Base-by-base conservation (phyloP, 2,329 filamentous ascomycete species). In the Mollisiaceae sp. region DNA sequence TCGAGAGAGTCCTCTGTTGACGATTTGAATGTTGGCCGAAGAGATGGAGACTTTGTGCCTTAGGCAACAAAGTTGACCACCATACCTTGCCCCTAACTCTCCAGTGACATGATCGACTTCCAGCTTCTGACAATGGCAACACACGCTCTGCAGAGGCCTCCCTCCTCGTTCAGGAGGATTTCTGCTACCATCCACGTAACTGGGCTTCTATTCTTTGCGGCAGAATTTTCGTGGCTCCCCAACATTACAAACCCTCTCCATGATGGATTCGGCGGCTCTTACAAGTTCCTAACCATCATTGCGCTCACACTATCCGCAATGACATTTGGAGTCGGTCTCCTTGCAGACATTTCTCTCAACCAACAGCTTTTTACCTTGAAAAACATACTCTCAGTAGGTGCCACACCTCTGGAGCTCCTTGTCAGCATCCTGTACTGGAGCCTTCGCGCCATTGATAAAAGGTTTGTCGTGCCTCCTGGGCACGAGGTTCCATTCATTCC, bases 171-270 rank as follows among this genome's bases (percentile, higher is more conserved):
- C 4, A 41, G 38, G 15, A 18, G 12, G 4, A 12, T 41, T 9
- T 41, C 38, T 41, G 11, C 15, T 9, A 41, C 3, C 36, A 59
- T 43, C 32, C 56, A 59, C 56, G 56, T 43, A 14, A 36, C 24
- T 39, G 56, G 56, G 12, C 56, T 59, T 24, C 18, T 43, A 14
- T 59, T 59, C 36, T 41, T 39, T 43, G 35, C 38, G 32, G 56
- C 56, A 18, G 43, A 9, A 41, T 41, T 59, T 27, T 39, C 35
- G 32, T 59, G 56, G 56, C 32, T 59, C 38, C 56, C 56, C 2
- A 59, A 59, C 56, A 59, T 59, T 24, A 59, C 56, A 20, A 60
- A 60, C 41, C 58, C 58, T 38, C 58, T 60, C 8, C 58, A 60
- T 36, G 24, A 60, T 60, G 58, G 58, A 47, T 60, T 60, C 24